Conservation (phyloP, 352 stramenopile genomes). For the Aphanomyces invadans region DNA sequence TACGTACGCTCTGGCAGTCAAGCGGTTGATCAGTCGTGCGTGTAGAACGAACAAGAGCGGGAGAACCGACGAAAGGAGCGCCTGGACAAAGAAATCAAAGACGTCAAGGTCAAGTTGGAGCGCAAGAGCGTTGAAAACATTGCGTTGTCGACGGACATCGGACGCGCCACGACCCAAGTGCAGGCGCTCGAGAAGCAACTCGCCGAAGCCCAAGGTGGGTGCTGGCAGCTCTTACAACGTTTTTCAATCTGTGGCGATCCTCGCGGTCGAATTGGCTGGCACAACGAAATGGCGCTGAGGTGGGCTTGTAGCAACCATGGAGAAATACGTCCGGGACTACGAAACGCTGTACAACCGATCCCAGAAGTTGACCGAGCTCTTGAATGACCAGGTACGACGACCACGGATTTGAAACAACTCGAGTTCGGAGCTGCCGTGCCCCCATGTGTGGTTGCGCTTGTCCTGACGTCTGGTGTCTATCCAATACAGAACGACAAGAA, state of each 20-base stretch:
- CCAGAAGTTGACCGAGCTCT: conserved; percentile 88
- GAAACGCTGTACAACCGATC: conserved; percentile 85
- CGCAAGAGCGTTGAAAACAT: conserved; percentile 63
- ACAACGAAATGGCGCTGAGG: not conserved
- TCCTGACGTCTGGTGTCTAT: no score
- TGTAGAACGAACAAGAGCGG: conserved; percentile 74
- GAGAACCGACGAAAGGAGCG: conserved; percentile 85
- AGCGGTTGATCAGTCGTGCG: no score
- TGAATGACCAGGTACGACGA: conserved; percentile 80
- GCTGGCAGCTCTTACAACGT: no score
- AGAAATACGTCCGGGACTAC: conserved; percentile 91
- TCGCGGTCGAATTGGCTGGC: no score
- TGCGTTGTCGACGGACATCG: conserved; percentile 41
- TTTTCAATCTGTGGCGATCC: no score
- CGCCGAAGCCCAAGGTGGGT: conserved; percentile 39
- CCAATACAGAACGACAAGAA: conserved; percentile 73
- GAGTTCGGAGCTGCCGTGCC: no score
- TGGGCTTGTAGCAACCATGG: conserved; percentile 67
- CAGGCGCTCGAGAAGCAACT: conserved; percentile 83
- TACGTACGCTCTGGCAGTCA: conserved; percentile 25
- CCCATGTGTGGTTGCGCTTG: not conserved
- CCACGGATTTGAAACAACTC: no score
- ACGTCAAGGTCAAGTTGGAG: conserved; percentile 84
- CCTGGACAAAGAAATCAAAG: conserved; percentile 89
- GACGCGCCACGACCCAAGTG: conserved; percentile 59